Conservation (phyloP, 164 flowering plant species). For the Vitis amurensis region DNA sequence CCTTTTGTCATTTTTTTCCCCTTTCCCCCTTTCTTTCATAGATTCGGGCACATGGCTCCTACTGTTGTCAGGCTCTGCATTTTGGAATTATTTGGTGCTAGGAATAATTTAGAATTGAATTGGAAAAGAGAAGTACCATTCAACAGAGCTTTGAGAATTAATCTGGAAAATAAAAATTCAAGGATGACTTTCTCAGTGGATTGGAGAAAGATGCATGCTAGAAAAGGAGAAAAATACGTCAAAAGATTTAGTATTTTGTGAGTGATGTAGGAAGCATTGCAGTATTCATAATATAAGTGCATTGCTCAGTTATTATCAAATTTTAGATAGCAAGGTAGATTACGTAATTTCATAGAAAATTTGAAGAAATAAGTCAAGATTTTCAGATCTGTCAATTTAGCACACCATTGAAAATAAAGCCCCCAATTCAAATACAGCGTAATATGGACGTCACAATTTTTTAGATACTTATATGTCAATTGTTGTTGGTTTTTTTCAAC, state of each 20-base stretch:
- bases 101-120: background rate
- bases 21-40: background rate
- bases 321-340: background rate
- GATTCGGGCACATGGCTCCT: too few relatives aligned
- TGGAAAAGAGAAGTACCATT: background rate
- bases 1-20: background rate
- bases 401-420: background rate
- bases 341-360: background rate
- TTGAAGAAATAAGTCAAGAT: background rate
- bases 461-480: background rate
- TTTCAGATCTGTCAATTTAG: conserved; percentile 7
- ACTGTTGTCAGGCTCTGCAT: background rate
- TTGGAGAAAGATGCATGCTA: background rate
- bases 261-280: too few relatives aligned
- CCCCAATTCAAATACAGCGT: background rate
- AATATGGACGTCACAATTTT: background rate
- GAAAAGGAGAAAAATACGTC: background rate
- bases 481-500: conserved; percentile 9
- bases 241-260: too few relatives aligned
- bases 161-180: background rate
- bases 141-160: background rate
- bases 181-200: background rate
- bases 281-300: background rate
- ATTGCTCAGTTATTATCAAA: background rate
- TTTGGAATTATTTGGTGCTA: background rate